These are phyloP conservation scores for Cymbopogon flexuosus DNA, from an alignment of 202 grass and related monocot genomes.

Conservation along the genomic window DNA sequence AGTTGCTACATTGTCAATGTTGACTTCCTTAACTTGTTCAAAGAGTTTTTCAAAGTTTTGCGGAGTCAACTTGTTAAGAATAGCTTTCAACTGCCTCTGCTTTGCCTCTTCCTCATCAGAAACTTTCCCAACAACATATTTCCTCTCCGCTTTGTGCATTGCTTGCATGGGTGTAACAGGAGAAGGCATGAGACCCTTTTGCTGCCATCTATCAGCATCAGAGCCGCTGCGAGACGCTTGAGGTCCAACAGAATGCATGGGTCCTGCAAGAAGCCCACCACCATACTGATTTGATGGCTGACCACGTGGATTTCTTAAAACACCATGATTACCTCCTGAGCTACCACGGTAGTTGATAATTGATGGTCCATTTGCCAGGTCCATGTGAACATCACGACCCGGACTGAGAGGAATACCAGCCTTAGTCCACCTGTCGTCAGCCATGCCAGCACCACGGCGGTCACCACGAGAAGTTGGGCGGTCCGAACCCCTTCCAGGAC, in stretches of 20 bases:
- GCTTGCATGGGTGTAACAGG: slow-evolving; percentile 57
- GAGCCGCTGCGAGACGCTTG: slow-evolving; percentile 50
- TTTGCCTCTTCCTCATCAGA: slow-evolving; percentile 75
- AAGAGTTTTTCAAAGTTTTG: slow-evolving; percentile 99
- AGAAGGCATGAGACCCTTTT: slow-evolving; percentile 78
- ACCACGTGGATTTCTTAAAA: slow-evolving; percentile 63
- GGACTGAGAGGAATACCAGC: slow-evolving; percentile 37
- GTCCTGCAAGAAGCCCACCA: slow-evolving; percentile 58
- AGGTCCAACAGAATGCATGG: slow-evolving; percentile 38
- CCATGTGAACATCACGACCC: slow-evolving; percentile 55
- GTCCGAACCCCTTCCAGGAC: slow-evolving; percentile 54
- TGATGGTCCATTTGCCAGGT: slow-evolving; percentile 42
- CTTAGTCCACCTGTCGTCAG: slow-evolving; percentile 80
- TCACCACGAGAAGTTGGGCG: slow-evolving; percentile 59
- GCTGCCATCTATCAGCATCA: slow-evolving; percentile 89
- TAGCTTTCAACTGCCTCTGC: slow-evolving; percentile 76
- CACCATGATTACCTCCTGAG: slow-evolving; percentile 62
- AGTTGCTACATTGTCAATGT: slow-evolving; percentile 72
- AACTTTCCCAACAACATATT: slow-evolving; percentile 68
- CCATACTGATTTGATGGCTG: slow-evolving; percentile 46
- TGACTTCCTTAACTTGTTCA: slow-evolving; percentile 67
- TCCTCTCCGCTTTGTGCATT: slow-evolving; percentile 85
- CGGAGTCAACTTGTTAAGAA: slow-evolving; percentile 94
- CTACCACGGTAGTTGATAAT: slow-evolving; percentile 45
- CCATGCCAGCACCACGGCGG: slow-evolving; percentile 47